A percentile compares a stretch with the other conserved stretches of the same genome.
Conservation (phyloP, 495 filamentous ascomycete species). For the Physcia stellaris region DNA sequence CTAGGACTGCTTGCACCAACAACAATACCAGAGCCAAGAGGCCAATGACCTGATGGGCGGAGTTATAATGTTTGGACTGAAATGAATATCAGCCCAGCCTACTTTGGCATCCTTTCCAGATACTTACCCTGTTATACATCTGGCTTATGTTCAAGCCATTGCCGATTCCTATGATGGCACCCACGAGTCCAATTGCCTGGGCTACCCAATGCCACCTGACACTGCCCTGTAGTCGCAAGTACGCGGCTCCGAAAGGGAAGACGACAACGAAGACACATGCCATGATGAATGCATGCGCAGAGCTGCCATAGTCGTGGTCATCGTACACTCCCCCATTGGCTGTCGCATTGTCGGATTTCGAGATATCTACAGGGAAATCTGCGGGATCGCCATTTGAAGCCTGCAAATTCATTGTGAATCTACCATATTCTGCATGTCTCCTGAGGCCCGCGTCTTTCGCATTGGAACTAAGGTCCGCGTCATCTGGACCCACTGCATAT, state of each 20-base stretch:
- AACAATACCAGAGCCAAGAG: conserved; percentile 34
- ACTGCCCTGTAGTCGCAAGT: conserved; percentile 31
- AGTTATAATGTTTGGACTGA: conserved; percentile 36
- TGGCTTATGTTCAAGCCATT: conserved; percentile 35
- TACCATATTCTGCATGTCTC: conserved; percentile 34
- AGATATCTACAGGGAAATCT: conserved; percentile 6
- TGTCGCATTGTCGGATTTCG: conserved; percentile 15
- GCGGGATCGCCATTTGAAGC: conserved; percentile 29
- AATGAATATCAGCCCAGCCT: no score
- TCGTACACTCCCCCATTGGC: conserved; percentile 14
- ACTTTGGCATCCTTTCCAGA: no score
- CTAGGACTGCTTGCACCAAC: conserved; percentile 33
- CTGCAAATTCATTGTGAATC: conserved; percentile 39
- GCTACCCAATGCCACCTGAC: conserved; percentile 36
- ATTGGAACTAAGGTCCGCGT: conserved; percentile 24
- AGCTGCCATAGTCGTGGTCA: conserved; percentile 14
- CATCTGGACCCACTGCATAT: conserved; percentile 38
- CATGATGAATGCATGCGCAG: conserved; percentile 39
- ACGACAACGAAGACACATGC: conserved; percentile 36
- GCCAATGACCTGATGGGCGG: conserved; percentile 46
- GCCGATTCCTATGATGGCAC: conserved; percentile 32
- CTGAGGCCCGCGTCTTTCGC: conserved; percentile 27
- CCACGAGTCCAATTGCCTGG: conserved; percentile 27
- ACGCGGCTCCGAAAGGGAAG: conserved; percentile 39
- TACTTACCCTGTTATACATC: conserved; percentile 31